phyloP scores from a whole-genome alignment of 2,329 filamentous ascomycete genomes.

The Fusarium duplospermum region DNA sequence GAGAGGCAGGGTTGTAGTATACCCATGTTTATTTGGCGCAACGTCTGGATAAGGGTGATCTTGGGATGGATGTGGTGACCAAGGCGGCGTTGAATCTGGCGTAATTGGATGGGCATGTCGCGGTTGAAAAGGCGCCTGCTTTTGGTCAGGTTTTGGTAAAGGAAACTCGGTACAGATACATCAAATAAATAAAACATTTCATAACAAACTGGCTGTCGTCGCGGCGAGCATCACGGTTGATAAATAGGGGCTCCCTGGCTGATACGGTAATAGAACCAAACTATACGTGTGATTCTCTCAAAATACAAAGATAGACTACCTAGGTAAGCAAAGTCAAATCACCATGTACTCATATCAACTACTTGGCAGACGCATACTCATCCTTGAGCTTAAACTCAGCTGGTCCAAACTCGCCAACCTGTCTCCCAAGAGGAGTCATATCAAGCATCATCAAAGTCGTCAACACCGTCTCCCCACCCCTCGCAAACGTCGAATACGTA shows the following conservation, averaged over 20 bases:
- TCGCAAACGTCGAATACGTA: constrained; percentile 51
- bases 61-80: constrained; percentile 2
- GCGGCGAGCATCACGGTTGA: background rate
- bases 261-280: background rate
- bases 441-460: constrained; percentile 48
- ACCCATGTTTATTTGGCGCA: background rate
- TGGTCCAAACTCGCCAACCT: constrained; percentile 41
- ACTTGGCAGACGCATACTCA: constrained; percentile 35
- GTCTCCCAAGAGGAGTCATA: constrained; percentile 50
- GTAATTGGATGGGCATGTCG: constrained; percentile 20
- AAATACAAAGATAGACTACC: background rate
- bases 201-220: background rate
- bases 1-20: background rate
- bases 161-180: background rate
- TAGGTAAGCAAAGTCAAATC: background rate
- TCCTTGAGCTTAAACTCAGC: constrained; percentile 43
- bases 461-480: constrained; percentile 48
- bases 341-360: background rate
- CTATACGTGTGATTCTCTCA: background rate
- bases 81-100: constrained; percentile 24
- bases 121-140: constrained; percentile 15
- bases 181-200: background rate
- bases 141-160: background rate
- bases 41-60: background rate
- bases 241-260: background rate